Evolutionary conservation across 371 early-diverging fungal genomes (phyloP).

Genomic region (Zopfochytrium polystomum): DNA sequence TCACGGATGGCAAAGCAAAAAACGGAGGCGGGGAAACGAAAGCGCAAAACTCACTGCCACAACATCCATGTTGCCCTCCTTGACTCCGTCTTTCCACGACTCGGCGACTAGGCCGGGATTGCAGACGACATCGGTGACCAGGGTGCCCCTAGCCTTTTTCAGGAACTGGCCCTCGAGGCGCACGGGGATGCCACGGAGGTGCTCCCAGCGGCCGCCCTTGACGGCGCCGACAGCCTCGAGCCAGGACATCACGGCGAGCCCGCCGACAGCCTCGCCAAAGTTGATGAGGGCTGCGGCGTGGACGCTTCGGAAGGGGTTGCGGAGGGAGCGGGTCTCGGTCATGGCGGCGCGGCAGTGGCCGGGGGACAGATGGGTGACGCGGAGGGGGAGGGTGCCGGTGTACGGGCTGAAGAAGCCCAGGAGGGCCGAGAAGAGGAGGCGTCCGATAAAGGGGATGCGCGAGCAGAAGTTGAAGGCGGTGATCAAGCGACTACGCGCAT

Average conservation of each 20-base stretch:
- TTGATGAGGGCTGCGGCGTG: conserved; percentile 32
- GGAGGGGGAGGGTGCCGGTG: conserved; percentile 12
- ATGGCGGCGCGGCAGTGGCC: conserved; percentile 1
- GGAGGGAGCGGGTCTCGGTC: background rate
- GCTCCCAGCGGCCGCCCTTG: background rate
- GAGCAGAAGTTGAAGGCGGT: too few relatives aligned
- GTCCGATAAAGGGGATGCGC: too few relatives aligned
- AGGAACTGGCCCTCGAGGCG: background rate
- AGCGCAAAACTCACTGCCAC: too few relatives aligned
- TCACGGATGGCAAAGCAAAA: too few relatives aligned
- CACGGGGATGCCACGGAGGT: conserved; percentile 3
- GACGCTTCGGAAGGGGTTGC: conserved; percentile 26
- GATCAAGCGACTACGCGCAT: too few relatives aligned
- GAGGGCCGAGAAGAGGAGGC: too few relatives aligned
- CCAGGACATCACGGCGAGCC: conserved; percentile 20
- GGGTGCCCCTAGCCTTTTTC: conserved; percentile 5
- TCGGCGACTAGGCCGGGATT: too few relatives aligned
- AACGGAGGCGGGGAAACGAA: too few relatives aligned
- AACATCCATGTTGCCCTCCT: too few relatives aligned
- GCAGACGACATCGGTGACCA: too few relatives aligned
- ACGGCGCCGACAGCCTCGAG: background rate
- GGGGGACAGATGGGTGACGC: background rate
- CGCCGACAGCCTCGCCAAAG: conserved; percentile 27
- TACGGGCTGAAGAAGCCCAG: too few relatives aligned
- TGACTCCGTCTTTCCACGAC: too few relatives aligned